Evolutionary conservation across 1,284 basidiomycete species (phyloP).

Genomic region (Entoloma clypeatum): DNA sequence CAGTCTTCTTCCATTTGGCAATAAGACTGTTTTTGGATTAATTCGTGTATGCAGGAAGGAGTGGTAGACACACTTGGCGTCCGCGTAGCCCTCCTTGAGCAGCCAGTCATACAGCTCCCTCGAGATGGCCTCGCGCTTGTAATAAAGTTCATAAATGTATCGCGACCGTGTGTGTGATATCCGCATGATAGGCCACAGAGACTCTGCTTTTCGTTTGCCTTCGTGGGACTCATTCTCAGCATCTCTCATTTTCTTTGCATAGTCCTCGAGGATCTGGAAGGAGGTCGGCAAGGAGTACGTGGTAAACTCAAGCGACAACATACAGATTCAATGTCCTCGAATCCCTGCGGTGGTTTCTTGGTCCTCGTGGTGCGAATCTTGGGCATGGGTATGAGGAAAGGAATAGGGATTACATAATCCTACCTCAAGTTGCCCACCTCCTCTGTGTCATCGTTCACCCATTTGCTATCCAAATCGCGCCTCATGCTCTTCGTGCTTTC

Average conservation of each 20-base stretch:
- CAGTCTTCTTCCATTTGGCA: conserved; percentile 99
- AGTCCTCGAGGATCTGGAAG: conserved; percentile 83
- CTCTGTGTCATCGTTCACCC: conserved; percentile 7
- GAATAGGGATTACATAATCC: conserved; percentile 16
- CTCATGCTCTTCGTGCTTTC: conserved; percentile 14
- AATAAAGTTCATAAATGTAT: conserved; percentile 98
- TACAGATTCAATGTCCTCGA: conserved; percentile 89
- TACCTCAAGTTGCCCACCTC: conserved; percentile 8
- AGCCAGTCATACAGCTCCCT: conserved; percentile 98
- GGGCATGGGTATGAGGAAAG: conserved; percentile 61
- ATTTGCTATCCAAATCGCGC: conserved; percentile 9
- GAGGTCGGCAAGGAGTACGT: conserved; percentile 5
- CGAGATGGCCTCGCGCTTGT: conserved; percentile 95
- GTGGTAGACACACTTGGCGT: conserved; percentile 77
- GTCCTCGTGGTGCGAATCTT: conserved; percentile 94
- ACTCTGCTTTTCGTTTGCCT: conserved; percentile 95
- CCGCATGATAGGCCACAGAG: conserved; percentile 99
- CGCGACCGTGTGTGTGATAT: conserved; percentile 93
- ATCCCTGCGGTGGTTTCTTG: conserved; percentile 95
- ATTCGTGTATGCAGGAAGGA: conserved; percentile 7
- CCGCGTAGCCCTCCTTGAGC: conserved; percentile 95
- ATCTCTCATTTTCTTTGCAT: conserved; percentile 95
- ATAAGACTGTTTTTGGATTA: conserved; percentile 64
- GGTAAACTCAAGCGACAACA: conserved; percentile 19
- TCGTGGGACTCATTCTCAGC: conserved; percentile 98